phyloP scores from a whole-genome alignment of 23 red algal species.

The Gracilaria caudata region DNA sequence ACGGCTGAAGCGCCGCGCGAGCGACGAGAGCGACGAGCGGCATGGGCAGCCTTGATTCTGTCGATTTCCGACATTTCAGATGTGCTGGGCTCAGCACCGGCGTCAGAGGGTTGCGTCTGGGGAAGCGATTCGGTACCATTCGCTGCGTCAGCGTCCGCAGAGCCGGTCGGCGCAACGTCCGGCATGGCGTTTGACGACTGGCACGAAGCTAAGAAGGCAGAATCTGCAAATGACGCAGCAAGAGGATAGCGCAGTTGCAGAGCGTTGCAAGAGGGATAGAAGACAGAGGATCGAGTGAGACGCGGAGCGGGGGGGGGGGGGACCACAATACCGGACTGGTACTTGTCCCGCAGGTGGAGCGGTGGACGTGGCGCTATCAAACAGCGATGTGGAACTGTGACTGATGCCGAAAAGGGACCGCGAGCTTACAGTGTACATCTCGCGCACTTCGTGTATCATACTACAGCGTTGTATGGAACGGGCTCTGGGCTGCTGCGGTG shows the following conservation, averaged over 20 bases:
- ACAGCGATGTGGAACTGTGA: no score
- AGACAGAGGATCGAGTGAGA: no score
- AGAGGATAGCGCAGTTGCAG: no score
- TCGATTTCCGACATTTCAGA: conserved; percentile 50
- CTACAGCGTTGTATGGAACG: no score
- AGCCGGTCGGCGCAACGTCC: neutral
- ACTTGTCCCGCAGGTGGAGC: neutral
- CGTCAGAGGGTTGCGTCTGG: neutral
- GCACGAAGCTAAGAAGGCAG: neutral
- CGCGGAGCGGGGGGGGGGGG: no score
- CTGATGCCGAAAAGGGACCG: no score
- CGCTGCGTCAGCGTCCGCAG: neutral
- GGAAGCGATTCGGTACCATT: neutral
- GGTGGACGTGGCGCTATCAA: neutral
- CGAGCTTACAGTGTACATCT: no score
- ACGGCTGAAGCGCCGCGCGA: conserved; percentile 41
- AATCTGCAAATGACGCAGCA: neutral
- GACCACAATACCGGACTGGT: no score
- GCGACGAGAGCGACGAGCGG: conserved; percentile 64
- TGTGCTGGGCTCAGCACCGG: neutral
- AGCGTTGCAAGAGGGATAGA: no score
- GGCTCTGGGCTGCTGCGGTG: no score
- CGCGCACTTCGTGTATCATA: no score
- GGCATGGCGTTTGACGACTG: neutral
- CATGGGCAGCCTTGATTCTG: conserved; percentile 70